Base-by-base conservation (phyloP, 169 alveolate species). In the Neospora caninum region DNA sequence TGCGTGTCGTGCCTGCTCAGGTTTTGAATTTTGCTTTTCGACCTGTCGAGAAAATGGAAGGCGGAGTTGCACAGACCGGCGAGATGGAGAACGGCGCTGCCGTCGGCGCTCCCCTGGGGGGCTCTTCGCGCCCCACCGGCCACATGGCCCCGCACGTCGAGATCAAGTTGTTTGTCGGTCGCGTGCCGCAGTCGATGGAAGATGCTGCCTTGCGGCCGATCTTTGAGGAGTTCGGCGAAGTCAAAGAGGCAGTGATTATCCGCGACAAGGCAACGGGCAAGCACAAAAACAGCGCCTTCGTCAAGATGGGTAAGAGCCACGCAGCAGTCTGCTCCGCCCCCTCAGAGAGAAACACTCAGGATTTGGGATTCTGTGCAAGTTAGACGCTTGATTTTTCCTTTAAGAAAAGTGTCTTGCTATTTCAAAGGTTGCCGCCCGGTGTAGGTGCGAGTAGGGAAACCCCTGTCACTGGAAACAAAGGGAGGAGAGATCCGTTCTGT, bases 91-190 rank as follows among this genome's bases (percentile, higher is more conserved):
- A 43, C 53, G 89, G 89, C 89, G 89, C 41, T 16, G 67, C 38
- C 36, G 67, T 9, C 25, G 89, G 58, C 43, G 86, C 86, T 2
- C 49, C 39, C 29, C 43, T 20, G 29, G 4, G 20, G 34, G 89
- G 89, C 34, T 29, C 34, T 0, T 27, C 20, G 41, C 89, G 67
- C 38, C 67, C 89, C 22, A 20, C 64, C 34, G 89, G 89, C n/a
- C 95, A 96, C 92, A 98, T 98, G 54, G 99, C 98, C 34, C 99
- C 99, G 29, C 98, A 98, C 58, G 98, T 97, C 31, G 98, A 97
- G 91, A 97, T 98, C 92, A 98, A 98, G 96, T 95, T 98, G 67
- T 98, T 98, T 70, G 97, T 98, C 70, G 99, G 99, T 38, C 92
- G 99, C 64, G 97, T 98, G 9, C 99, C 99, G 29, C 97, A 96